Evolutionary conservation across 2,329 filamentous ascomycete species (phyloP), one percentile per base, ranked within the genome.

Genomic region (Dactylellina cionopaga): DNA sequence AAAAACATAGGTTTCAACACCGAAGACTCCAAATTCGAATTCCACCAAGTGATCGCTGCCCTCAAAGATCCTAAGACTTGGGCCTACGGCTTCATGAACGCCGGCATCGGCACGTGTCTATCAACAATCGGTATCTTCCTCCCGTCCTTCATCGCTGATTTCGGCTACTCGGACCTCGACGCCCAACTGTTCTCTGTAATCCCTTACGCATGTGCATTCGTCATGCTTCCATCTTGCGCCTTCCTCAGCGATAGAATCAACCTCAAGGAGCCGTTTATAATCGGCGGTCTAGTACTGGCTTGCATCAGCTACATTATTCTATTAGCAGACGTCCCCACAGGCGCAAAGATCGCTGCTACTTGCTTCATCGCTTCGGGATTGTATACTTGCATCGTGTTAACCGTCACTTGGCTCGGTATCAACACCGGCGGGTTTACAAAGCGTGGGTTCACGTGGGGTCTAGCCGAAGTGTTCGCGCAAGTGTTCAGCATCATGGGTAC

Each of bases 391-490:
- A 54, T 64, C 29, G 59, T 64, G 10, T 35, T 64, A 3, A 64
- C 59, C 2, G 59, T 64, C 6, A 64, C 59, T 9, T 64, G 59
- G 59, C 25, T 64, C 11, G 59, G 59, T 22, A 64, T 64, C n/a
- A 64, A 64, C 29, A 64, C 59, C 11, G 59, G 44, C 10, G 59
- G 59, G 1, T 64, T 64, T 25, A 64, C 59, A 9, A 64, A 70
- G 47, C 64, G 64, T 47, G 64, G 55, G 10, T 52, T 55, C 37
- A 64, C 59, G n/a, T 64, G 59, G 59, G 59, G 59, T 44, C n/a
- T 64, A 1, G 33, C 33, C 2, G 59, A 64, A 25, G 47, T 64
- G 7, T 64, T 64, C 37, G 44, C 59, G 24, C 59, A 64, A 31
- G 59, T 64, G 15, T 64, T 64, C 22, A 31, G 31, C n/a, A 64